Evolutionary conservation across 129 eudicot species (phyloP).

Genomic region (Glebionis coronaria): DNA sequence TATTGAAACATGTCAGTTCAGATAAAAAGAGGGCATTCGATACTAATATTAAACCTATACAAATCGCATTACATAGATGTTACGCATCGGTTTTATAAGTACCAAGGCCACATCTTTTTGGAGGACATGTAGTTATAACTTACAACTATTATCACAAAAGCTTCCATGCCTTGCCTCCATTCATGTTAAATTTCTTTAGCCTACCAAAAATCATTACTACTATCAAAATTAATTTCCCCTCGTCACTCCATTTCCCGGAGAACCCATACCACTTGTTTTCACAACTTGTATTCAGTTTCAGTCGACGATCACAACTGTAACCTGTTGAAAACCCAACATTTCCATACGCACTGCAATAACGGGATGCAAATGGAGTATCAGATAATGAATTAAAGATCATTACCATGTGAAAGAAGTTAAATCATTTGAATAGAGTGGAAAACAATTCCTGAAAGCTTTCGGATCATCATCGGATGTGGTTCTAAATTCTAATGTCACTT

Average conservation of each 20-base stretch:
- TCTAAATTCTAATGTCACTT: no score
- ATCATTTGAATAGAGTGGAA: no score
- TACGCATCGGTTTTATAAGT: not conserved
- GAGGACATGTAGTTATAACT: not conserved
- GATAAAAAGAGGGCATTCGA: no score
- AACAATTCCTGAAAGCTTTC: no score
- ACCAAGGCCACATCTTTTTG: not conserved
- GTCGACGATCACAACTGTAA: slow-evolving; percentile 49
- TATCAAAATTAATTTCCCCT: slow-evolving; percentile 54
- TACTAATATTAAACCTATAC: not conserved
- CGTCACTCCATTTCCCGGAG: slow-evolving; percentile 61
- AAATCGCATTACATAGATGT: not conserved
- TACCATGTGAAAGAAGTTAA: no score
- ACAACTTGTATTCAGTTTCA: slow-evolving; percentile 32
- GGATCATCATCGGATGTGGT: no score
- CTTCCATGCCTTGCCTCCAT: slow-evolving; percentile 72
- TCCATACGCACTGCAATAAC: slow-evolving; percentile 62
- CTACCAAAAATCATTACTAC: slow-evolving; percentile 72
- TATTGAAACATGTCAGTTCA: no score
- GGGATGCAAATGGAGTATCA: not conserved
- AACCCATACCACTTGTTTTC: slow-evolving; percentile 62
- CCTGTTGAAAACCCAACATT: slow-evolving; percentile 73
- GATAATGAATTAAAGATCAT: not conserved
- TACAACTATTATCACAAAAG: slow-evolving; percentile 32
- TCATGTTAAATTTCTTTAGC: slow-evolving; percentile 56